Conservation (phyloP, 176 grass and related monocot species). For the Urochloa ruziziensis region DNA sequence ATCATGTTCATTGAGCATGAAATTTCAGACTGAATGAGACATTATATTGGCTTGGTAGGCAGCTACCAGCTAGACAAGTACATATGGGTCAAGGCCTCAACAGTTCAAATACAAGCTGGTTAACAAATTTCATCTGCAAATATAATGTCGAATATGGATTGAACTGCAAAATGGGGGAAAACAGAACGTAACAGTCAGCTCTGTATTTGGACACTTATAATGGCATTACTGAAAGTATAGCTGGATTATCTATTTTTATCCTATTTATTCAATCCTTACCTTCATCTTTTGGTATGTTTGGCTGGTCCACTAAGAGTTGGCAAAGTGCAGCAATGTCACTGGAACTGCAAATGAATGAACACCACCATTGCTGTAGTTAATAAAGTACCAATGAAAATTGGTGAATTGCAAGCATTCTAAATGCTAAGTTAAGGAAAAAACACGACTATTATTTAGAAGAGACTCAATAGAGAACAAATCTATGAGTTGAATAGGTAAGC, state of each 20-base stretch:
- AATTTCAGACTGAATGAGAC: no score
- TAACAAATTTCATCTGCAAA: slow-evolving; percentile 78
- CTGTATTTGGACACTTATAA: background rate
- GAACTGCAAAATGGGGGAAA: slow-evolving; percentile 51
- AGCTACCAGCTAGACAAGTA: no score
- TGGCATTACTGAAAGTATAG: background rate
- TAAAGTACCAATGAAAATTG: background rate
- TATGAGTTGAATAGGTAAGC: background rate
- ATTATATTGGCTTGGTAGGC: no score
- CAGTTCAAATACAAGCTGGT: background rate
- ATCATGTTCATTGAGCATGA: no score
- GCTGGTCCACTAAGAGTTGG: slow-evolving; percentile 75
- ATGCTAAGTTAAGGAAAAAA: background rate
- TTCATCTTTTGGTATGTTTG: slow-evolving; percentile 85
- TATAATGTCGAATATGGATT: slow-evolving; percentile 74
- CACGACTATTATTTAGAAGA: background rate
- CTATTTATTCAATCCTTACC: slow-evolving; percentile 36
- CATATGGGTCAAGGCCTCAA: background rate
- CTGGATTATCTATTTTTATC: background rate
- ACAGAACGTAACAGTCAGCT: background rate
- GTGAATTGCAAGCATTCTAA: background rate
- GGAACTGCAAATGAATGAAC: slow-evolving; percentile 49
- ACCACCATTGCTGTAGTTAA: background rate
- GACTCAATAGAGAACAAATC: background rate
- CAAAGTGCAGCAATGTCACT: slow-evolving; percentile 54